Evolutionary conservation across 148 eudicot species (phyloP), one percentile per base, ranked within the genome.

Genomic region (Agrostemma githago): DNA sequence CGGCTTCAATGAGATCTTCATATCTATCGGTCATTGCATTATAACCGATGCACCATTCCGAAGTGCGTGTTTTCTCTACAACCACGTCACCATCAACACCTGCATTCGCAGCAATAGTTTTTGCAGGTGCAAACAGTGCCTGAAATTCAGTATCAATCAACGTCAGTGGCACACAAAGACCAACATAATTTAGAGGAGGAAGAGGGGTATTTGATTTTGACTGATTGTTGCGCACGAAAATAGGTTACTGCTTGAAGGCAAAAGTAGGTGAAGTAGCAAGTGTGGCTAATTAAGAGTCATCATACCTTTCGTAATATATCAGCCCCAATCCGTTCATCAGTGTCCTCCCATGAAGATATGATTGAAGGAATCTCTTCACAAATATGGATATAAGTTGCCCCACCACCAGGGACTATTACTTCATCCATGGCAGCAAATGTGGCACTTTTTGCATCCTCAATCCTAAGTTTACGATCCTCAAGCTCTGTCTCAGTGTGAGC

Each of bases 331-430:
- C 80, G 72, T 86, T 95, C 98, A 77, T 95, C 98, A 39, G 84
- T 88, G 76, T 90, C 93, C 66, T 79, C 76, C 66, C 90, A 78
- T 37, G 75, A 70, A 39, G 75, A 71, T 62, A 82, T 84, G 58
- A 95, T 83, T 34, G 70, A 46, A 61, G 96, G 82, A 66, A 95
- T 87, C 73, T 90, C 87, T 82, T 92, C 81, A 5, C 88, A 86
- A 61, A 95, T 90, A 86, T 95, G 97, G 72, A 95, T 79, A 81
- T 82, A 95, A 15, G 96, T 83, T 20, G 96, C 89, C 60, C 98
- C 97, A 72, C 98, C 98, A 44, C 98, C 98, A 75, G 98, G 98
- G 19, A 92, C 96, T 70, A 95, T 85, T 48, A 97, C 98, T 84
- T 95, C 98, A 66, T 79, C 83, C 88, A 92, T 84, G 79, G 98